Percentiles rank a stretch among this genome's conserved stretches.
Conservation (phyloP, 306 rosid genomes). For the Sechiopsis laciniata region DNA sequence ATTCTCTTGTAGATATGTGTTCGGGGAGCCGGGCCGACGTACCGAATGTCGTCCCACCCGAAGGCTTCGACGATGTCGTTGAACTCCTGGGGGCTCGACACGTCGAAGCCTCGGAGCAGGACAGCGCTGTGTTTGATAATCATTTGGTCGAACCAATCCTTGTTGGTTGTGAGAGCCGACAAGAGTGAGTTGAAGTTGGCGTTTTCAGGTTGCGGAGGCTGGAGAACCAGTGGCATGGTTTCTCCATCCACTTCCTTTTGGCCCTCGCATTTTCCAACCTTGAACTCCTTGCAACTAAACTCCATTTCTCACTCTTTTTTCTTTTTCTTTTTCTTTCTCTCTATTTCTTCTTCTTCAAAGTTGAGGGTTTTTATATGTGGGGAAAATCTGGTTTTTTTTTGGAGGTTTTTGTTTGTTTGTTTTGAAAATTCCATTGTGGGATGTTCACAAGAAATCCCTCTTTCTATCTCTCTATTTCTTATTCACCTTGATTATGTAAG, state of each 20-base stretch:
- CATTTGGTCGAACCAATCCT: constrained; percentile 69
- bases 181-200: constrained; percentile 41
- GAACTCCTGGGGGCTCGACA: constrained; percentile 51
- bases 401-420: neutral
- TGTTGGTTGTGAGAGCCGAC: constrained; percentile 36
- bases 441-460: constrained; percentile 14
- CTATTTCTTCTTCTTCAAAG: constrained; percentile 4
- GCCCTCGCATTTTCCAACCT: constrained; percentile 64
- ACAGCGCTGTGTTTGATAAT: constrained; percentile 64
- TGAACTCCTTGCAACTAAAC: constrained; percentile 47
- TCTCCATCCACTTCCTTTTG: constrained; percentile 70
- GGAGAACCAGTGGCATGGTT: constrained; percentile 57
- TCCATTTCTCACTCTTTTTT: constrained; percentile 35
- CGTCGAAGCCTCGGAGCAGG: constrained; percentile 58
- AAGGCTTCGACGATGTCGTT: constrained; percentile 53
- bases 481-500: neutral
- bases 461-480: neutral
- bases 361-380: neutral
- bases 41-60: constrained; percentile 71
- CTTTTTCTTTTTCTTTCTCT: neutral
- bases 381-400: neutral
- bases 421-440: neutral
- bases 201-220: constrained; percentile 38
- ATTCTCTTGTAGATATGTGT: constrained; percentile 66
- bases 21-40: constrained; percentile 80